Conservation (phyloP, 31 red algal species). For the Odonthalia washingtoniensis region DNA sequence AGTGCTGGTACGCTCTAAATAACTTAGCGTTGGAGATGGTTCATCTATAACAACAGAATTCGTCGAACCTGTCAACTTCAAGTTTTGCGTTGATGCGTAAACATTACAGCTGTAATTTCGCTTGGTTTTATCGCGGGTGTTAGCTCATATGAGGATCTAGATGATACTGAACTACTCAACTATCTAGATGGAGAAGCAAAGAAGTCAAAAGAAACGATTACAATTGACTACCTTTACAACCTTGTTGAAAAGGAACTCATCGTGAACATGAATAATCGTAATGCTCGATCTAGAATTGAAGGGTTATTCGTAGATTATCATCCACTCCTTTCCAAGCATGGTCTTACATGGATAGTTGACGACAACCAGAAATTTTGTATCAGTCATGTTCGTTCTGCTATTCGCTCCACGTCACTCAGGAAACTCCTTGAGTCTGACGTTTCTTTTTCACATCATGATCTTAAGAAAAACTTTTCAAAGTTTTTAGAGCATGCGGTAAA, state of each 20-base stretch:
- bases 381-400: neutral
- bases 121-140: slow-evolving; percentile 6
- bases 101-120: neutral
- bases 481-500: neutral
- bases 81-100: slow-evolving; percentile 38
- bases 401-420: neutral
- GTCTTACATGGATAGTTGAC: no score
- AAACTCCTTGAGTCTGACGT: neutral
- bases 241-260: neutral
- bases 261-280: neutral
- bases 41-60: neutral
- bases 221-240: neutral
- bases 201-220: neutral
- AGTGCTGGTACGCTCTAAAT: neutral
- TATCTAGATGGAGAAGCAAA: neutral
- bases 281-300: neutral
- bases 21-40: neutral
- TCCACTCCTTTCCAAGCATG: neutral
- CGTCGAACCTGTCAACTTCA: slow-evolving; percentile 32
- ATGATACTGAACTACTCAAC: neutral
- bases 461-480: neutral
- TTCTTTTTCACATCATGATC: neutral
- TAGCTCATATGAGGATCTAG: neutral
- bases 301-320: neutral
- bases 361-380: neutral